phyloP scores from a whole-genome alignment of 768 basidiomycete species.

The Tulasnella sp. region DNA sequence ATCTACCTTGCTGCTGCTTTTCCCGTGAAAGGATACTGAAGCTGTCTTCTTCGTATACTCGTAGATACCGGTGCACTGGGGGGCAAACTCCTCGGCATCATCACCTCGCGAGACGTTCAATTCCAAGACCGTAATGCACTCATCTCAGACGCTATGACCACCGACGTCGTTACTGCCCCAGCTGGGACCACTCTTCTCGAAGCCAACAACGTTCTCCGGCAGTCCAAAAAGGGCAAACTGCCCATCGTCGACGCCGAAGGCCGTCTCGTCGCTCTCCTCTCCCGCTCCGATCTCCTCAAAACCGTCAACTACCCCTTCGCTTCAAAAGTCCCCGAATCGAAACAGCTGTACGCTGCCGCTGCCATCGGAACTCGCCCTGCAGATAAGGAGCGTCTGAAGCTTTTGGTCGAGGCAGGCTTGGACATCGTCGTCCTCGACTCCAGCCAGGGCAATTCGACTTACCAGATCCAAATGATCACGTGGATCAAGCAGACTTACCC shows the following conservation, averaged over 20 bases:
- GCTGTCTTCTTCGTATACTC: slow-evolving; percentile 32
- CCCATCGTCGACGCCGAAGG: slow-evolving; percentile 75
- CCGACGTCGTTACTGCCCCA: slow-evolving; percentile 75
- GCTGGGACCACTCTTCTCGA: slow-evolving; percentile 88
- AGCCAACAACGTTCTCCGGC: slow-evolving; percentile 92
- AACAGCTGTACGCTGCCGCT: slow-evolving; percentile 96
- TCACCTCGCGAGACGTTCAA: slow-evolving; percentile 94
- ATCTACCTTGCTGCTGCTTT: slow-evolving; percentile 61
- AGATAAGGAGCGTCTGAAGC: slow-evolving; percentile 79
- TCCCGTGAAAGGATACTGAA: slow-evolving; percentile 55
- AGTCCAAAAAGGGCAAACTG: slow-evolving; percentile 97
- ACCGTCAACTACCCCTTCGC: slow-evolving; percentile 96
- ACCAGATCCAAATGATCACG: slow-evolving; percentile 89
- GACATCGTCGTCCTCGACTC: slow-evolving; percentile 96
- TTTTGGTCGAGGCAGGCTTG: slow-evolving; percentile 91
- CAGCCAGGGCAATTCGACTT: slow-evolving; percentile 94
- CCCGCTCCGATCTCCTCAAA: slow-evolving; percentile 95
- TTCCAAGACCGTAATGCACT: slow-evolving; percentile 71
- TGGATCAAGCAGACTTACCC: slow-evolving; percentile 91
- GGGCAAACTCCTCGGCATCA: slow-evolving; percentile 93
- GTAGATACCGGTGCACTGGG: slow-evolving; percentile 84
- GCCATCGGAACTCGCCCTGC: slow-evolving; percentile 90
- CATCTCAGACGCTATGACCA: slow-evolving; percentile 90
- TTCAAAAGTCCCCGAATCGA: slow-evolving; percentile 84
- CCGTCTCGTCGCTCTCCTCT: slow-evolving; percentile 79